A percentile compares a stretch with the other conserved stretches of the same genome.
Evolutionary conservation across 2,329 filamentous ascomycete genomes (phyloP).

Genomic region (Penicillium decumbens): DNA sequence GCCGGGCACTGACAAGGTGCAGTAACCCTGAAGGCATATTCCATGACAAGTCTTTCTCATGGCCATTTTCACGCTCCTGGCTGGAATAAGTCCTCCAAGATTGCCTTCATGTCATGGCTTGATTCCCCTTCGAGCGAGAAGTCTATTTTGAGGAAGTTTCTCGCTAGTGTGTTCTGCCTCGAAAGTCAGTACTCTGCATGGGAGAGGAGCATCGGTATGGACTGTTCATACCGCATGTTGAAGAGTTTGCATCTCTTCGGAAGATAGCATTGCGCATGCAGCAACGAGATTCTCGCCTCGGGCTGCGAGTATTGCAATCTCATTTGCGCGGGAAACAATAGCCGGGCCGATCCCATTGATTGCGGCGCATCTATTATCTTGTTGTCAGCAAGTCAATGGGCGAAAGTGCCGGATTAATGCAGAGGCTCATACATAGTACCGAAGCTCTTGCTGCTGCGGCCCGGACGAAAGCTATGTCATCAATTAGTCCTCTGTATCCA

Average conservation of each 20-base stretch:
- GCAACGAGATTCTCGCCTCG: conserved; percentile 71
- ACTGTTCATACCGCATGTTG: conserved; percentile 54
- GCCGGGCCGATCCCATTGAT: conserved; percentile 74
- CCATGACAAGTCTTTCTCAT: neutral
- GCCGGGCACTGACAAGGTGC: neutral
- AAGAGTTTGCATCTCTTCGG: conserved; percentile 61
- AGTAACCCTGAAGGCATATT: neutral
- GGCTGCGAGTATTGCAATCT: conserved; percentile 63
- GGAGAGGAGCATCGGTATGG: neutral
- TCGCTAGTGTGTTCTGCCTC: conserved; percentile 13
- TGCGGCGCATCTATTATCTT: conserved; percentile 61
- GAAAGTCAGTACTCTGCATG: conserved; percentile 4
- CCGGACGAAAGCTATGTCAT: conserved; percentile 48
- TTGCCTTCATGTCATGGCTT: conserved; percentile 2
- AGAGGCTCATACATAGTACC: conserved; percentile 56
- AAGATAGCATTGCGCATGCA: conserved; percentile 64
- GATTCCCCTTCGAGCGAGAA: conserved; percentile 5
- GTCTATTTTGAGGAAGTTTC: conserved; percentile 16
- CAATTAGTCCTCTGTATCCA: neutral
- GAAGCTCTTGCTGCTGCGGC: conserved; percentile 74
- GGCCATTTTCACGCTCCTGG: neutral
- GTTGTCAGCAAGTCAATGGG: conserved; percentile 7
- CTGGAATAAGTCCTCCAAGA: conserved; percentile 14
- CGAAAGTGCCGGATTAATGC: neutral
- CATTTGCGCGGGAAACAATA: conserved; percentile 71